Evolutionary conservation across 805 yeast genomes (phyloP).

Genomic region (Saccharomycodes ludwigii): DNA sequence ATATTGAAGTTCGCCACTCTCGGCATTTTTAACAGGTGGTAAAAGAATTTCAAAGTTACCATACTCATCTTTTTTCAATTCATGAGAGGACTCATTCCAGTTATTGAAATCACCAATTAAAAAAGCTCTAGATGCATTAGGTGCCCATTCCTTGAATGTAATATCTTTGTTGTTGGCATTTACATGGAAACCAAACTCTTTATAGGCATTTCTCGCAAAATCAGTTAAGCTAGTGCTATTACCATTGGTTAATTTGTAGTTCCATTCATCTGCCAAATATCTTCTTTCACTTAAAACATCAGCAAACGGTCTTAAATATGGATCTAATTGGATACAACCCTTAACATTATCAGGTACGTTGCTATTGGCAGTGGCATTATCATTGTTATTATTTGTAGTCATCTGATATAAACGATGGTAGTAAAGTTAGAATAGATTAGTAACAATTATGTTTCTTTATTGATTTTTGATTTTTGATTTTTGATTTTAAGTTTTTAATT

Average conservation of each 20-base stretch:
- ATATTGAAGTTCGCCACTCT: slow-evolving; percentile 29
- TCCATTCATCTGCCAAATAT: slow-evolving; percentile 53
- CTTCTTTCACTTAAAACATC: slow-evolving; percentile 60
- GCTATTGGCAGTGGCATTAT: too few species aligned
- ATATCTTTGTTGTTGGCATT: slow-evolving; percentile 36
- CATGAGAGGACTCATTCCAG: slow-evolving; percentile 55
- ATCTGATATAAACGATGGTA: too few species aligned
- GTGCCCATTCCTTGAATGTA: slow-evolving; percentile 75
- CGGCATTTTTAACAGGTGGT: slow-evolving; percentile 32
- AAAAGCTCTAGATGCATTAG: slow-evolving; percentile 64
- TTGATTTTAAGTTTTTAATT: too few species aligned
- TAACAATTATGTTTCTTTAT: too few species aligned
- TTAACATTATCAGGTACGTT: slow-evolving; percentile 29
- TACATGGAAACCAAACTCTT: slow-evolving; percentile 66
- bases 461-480: too few species aligned
- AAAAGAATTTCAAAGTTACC: slow-evolving; percentile 59
- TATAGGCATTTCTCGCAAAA: slow-evolving; percentile 63
- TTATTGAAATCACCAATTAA: slow-evolving; percentile 87
- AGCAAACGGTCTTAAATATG: slow-evolving; percentile 74
- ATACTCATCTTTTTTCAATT: slow-evolving; percentile 46
- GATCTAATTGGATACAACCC: slow-evolving; percentile 64
- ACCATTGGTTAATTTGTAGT: slow-evolving; percentile 29
- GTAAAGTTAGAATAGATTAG: too few species aligned
- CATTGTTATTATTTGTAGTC: too few species aligned
- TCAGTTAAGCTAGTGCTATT: slow-evolving; percentile 36